Evolutionary conservation across 1,284 basidiomycete species (phyloP).

Genomic region (Singerocomus inundabilis): DNA sequence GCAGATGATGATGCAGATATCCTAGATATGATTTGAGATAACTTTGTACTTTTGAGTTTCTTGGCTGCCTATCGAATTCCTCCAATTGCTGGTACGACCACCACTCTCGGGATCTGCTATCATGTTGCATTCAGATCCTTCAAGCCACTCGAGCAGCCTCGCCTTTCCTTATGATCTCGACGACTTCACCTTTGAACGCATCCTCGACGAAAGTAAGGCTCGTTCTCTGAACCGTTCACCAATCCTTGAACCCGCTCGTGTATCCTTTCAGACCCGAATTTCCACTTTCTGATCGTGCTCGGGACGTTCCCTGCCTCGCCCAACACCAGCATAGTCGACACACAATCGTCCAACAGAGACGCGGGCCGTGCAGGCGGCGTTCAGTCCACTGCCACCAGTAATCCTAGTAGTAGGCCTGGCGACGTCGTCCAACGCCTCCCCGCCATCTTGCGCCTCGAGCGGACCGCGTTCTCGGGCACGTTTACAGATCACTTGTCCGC

Average conservation of each 20-base stretch:
- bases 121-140: no score
- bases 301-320: constrained; percentile 27
- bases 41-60: no score
- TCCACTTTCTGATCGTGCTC: constrained; percentile 27
- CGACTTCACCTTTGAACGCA: constrained; percentile 21
- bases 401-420: no score
- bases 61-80: no score
- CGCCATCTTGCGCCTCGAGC: constrained; percentile 62
- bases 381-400: background rate
- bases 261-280: constrained; percentile 21
- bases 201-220: constrained; percentile 29
- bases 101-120: no score
- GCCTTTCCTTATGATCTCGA: constrained; percentile 14
- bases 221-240: background rate
- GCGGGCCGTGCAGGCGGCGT: no score
- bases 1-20: no score
- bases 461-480: constrained; percentile 48
- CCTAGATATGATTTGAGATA: no score
- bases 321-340: background rate
- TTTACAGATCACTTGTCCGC: constrained; percentile 23
- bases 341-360: background rate
- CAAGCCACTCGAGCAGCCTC: background rate
- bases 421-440: constrained; percentile 20
- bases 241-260: background rate
- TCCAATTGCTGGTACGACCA: no score